Base-by-base conservation (phyloP, 169 alveolate species). In the Cryptosporidium canis region DNA sequence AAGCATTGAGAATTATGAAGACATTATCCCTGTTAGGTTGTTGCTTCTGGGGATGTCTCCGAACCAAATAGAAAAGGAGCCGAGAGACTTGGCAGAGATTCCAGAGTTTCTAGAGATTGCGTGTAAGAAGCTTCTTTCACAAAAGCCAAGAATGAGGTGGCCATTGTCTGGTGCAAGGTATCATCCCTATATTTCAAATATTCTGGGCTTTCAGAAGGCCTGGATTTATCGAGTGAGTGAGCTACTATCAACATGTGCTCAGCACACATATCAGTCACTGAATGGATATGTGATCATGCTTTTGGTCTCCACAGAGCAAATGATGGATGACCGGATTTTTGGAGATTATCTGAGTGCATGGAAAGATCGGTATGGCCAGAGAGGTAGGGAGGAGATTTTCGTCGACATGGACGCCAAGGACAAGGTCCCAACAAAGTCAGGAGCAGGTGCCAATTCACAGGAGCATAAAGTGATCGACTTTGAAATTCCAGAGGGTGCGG, bases 71-170 rank as follows among this genome's bases (percentile, higher is more conserved):
- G 77, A 55, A 31, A 77, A 55, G 24, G 87, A 77, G 35, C 72
- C 87, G 3, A 77, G 77, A 55, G 72, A 77, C 21, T 14, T 77
- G 6, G 87, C 87, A 41, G 87, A 77, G 37, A 77, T 77, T 35
- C 87, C 87, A 14, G 72, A 61, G 24, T 77, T 77, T 77, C 51
- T 77, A 12, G 72, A 77, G 5, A 55, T 77, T 37, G 71, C 87
- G 3, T 77, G 87, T 58, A 77, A 77, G 31, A 29, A 77, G 1
- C 18, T 77, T 27, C 58, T 77, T 7, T 77, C 87, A 14, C 87
- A 77, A 58, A 77, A 77, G 31, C 87, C 87, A 77, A 77, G 87
- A 44, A 61, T 77, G 70, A 56, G 87, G 58, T 77, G 87, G 87
- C 87, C 87, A 24, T 4, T 77, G 7, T 39, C 70, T 8, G 87